A percentile compares a stretch with the other conserved stretches of the same genome.
phyloP scores from a whole-genome alignment of 768 basidiomycete species.

The Melanogaster broomeanus region DNA sequence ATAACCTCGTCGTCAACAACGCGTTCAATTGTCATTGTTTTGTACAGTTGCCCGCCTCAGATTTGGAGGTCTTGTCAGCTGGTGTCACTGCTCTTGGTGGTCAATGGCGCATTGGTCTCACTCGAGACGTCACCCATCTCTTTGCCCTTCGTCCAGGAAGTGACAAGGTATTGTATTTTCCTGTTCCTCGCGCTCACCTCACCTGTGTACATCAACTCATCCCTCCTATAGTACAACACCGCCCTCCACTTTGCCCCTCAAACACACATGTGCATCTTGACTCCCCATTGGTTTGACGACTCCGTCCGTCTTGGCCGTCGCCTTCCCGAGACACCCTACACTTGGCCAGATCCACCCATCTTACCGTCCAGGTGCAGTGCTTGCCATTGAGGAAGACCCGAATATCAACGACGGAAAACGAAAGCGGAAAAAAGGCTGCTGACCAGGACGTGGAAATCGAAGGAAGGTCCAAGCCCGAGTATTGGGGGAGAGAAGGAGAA shows the following conservation, averaged over 20 bases:
- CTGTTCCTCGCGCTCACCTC: neutral
- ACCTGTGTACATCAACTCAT: neutral
- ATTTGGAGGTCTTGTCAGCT: conserved; percentile 71
- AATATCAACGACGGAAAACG: conserved; percentile 19
- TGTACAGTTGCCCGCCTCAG: conserved; percentile 55
- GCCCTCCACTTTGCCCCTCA: conserved; percentile 59
- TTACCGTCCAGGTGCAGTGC: conserved; percentile 31
- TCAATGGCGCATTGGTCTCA: conserved; percentile 74
- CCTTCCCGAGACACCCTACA: conserved; percentile 56
- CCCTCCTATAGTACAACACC: conserved; percentile 37
- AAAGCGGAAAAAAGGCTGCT: conserved; percentile 24
- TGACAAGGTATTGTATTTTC: conserved; percentile 35
- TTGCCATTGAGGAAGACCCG: conserved; percentile 14
- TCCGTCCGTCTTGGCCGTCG: conserved; percentile 57
- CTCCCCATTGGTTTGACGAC: conserved; percentile 94
- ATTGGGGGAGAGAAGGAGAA: conserved; percentile 36
- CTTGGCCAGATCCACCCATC: conserved; percentile 73
- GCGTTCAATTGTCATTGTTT: neutral
- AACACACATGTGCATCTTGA: conserved; percentile 65
- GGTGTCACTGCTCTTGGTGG: conserved; percentile 80
- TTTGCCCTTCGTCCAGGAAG: conserved; percentile 58
- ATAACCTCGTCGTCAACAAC: neutral
- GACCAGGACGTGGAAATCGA: conserved; percentile 24
- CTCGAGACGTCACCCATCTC: conserved; percentile 86
- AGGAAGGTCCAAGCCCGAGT: neutral